These are phyloP conservation scores for Mycena belliarum DNA, from an alignment of 768 basidiomycete genomes.

Conservation along the genomic window DNA sequence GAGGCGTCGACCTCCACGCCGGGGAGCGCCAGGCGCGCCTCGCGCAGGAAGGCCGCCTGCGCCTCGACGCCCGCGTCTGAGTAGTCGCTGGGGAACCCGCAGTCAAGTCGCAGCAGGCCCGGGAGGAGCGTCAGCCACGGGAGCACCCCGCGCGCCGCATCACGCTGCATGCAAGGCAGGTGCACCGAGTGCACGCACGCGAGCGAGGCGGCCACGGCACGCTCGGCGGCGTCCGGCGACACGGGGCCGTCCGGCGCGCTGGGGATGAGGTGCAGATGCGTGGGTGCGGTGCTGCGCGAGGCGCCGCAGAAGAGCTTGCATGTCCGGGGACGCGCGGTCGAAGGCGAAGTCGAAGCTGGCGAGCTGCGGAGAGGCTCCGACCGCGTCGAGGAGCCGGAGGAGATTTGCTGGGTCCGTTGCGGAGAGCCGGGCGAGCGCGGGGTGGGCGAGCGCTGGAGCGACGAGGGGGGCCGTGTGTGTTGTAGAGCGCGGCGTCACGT, in stretches of 20 bases:
- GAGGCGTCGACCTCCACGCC: not conserved
- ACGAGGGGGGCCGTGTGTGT: not conserved
- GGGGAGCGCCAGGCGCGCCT: not conserved
- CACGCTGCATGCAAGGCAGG: not conserved
- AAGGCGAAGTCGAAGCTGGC: not conserved
- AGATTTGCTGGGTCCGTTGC: not conserved
- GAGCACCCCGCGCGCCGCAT: not conserved
- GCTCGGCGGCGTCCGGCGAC: not conserved
- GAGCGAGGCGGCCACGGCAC: not conserved
- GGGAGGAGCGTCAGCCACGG: not conserved
- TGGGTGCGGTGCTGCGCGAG: not conserved
- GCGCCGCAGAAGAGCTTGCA: not conserved
- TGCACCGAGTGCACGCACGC: not conserved
- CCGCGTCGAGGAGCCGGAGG: not conserved
- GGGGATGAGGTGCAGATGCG: not conserved
- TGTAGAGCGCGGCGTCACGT: not conserved
- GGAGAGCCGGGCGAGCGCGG: not conserved
- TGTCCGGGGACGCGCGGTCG: not conserved
- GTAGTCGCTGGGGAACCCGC: not conserved
- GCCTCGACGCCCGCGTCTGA: not conserved
- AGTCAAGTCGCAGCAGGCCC: not conserved
- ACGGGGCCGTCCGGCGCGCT: not conserved
- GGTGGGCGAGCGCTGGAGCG: not conserved
- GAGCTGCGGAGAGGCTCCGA: not conserved
- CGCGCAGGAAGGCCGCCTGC: not conserved